Evolutionary conservation across 169 alveolate species (phyloP).

Genomic region (Plasmodium gallinaceum): DNA sequence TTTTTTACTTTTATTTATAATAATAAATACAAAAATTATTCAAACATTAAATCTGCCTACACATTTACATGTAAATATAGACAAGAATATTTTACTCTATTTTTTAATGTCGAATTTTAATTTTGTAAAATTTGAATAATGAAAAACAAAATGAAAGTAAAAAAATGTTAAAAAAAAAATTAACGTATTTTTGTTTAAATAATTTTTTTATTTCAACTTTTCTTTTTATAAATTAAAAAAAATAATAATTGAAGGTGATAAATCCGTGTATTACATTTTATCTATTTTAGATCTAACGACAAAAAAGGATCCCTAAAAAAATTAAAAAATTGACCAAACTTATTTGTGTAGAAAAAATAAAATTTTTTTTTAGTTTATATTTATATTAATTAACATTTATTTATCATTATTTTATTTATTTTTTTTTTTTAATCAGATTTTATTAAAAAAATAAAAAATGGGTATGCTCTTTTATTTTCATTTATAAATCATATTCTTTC

Average conservation of each 20-base stretch:
- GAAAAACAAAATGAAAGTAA: slow-evolving; percentile 5
- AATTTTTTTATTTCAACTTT: slow-evolving; percentile 1
- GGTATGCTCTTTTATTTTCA: neutral
- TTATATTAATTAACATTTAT: too few relatives aligned
- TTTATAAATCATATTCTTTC: neutral
- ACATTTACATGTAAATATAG: too few relatives aligned
- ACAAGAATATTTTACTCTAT: too few relatives aligned
- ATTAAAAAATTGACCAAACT: slow-evolving; percentile 4
- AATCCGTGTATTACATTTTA: slow-evolving; percentile 3
- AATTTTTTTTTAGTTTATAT: too few relatives aligned
- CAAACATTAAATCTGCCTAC: neutral
- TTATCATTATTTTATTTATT: neutral
- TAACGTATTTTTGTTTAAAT: slow-evolving; percentile 2
- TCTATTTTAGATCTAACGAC: slow-evolving; percentile 27
- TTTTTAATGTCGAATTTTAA: neutral
- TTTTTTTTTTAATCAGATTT: neutral
- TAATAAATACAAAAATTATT: neutral
- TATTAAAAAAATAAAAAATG: neutral
- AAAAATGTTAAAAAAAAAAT: slow-evolving; percentile 8
- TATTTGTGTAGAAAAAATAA: neutral
- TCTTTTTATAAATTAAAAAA: slow-evolving; percentile 2
- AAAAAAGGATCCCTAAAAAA: slow-evolving; percentile 65
- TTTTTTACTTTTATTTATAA: neutral
- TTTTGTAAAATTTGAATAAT: slow-evolving; percentile 11
- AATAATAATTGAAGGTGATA: neutral